Conservation (phyloP, 1,139 yeast species). For the Pichia sorboxylosa region DNA sequence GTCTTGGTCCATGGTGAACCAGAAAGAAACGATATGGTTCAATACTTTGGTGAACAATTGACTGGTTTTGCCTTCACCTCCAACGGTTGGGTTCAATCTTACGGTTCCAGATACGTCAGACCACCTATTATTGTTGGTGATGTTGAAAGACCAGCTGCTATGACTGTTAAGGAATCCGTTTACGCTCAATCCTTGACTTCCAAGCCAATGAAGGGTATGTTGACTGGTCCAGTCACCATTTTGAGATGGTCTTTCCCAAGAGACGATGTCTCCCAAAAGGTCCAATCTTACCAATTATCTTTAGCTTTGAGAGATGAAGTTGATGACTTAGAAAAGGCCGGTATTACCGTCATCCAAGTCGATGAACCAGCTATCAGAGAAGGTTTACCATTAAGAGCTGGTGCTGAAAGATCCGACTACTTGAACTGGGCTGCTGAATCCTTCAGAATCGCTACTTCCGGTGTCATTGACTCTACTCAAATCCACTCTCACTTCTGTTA, state of each 20-base stretch:
- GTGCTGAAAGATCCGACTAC: conserved; percentile 93
- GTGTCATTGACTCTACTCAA: conserved; percentile 90
- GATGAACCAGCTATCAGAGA: conserved; percentile 99
- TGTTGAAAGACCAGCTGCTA: conserved; percentile 94
- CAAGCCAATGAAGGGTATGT: conserved; percentile 99
- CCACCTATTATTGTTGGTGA: conserved; percentile 99
- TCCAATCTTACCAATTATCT: conserved; percentile 95
- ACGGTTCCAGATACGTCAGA: conserved; percentile 99
- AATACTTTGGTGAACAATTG: conserved; percentile 98
- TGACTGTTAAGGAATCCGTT: conserved; percentile 98
- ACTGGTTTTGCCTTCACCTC: conserved; percentile 96
- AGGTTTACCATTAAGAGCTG: conserved; percentile 98
- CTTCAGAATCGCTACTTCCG: conserved; percentile 98
- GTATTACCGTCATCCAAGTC: conserved; percentile 95
- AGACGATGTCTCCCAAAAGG: conserved; percentile 89
- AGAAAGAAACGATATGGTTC: conserved; percentile 99
- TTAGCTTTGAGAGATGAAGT: conserved; percentile 98
- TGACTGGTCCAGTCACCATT: conserved; percentile 99
- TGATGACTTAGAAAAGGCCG: conserved; percentile 94
- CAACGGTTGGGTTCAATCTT: conserved; percentile 99
- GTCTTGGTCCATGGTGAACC: conserved; percentile 99
- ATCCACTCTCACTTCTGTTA: conserved; percentile 99
- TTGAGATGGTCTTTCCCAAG: conserved; percentile 99
- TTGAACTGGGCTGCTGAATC: conserved; percentile 99
- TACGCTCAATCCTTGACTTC: conserved; percentile 94